Conservation (phyloP, 352 stramenopile species). For the Globisporangium carolinianum region DNA sequence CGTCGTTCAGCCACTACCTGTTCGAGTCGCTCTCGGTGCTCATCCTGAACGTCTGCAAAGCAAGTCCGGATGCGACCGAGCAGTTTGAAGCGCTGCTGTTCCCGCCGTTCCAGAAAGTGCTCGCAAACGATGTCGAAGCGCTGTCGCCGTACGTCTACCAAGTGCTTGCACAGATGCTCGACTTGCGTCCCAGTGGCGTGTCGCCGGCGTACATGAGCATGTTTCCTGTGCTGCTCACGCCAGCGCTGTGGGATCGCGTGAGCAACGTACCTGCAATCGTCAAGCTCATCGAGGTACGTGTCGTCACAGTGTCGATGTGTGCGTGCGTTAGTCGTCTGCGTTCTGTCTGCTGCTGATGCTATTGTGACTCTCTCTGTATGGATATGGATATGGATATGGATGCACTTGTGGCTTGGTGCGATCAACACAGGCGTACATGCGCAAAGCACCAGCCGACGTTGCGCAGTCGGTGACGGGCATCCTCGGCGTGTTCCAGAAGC, state of each 20-base stretch:
- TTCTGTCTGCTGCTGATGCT: not conserved
- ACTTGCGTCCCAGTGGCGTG: conserved; percentile 86
- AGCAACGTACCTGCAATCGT: conserved; percentile 97
- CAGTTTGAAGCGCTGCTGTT: conserved; percentile 96
- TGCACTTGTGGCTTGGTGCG: not conserved
- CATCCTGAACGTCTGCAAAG: conserved; percentile 90
- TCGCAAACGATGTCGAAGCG: conserved; percentile 94
- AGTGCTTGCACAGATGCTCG: conserved; percentile 96
- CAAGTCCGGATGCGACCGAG: conserved; percentile 63
- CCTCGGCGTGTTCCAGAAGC: conserved; percentile 98
- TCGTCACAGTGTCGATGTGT: not conserved
- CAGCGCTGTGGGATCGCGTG: conserved; percentile 92
- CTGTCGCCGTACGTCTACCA: conserved; percentile 98
- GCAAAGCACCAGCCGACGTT: conserved; percentile 88
- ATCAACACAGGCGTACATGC: conserved; percentile 87
- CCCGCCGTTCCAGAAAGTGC: conserved; percentile 94
- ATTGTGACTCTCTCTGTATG: not conserved
- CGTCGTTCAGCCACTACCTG: conserved; percentile 98
- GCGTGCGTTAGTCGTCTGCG: not conserved
- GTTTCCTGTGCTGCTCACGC: conserved; percentile 92
- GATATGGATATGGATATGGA: not conserved
- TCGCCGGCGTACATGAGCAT: conserved; percentile 93
- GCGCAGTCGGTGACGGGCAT: conserved; percentile 77
- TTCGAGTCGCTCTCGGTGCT: conserved; percentile 98
- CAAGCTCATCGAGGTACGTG: conserved; percentile 87